These are phyloP conservation scores for Helminthosporium solani DNA, from an alignment of 2,329 filamentous ascomycete species.

Conservation along the genomic window DNA sequence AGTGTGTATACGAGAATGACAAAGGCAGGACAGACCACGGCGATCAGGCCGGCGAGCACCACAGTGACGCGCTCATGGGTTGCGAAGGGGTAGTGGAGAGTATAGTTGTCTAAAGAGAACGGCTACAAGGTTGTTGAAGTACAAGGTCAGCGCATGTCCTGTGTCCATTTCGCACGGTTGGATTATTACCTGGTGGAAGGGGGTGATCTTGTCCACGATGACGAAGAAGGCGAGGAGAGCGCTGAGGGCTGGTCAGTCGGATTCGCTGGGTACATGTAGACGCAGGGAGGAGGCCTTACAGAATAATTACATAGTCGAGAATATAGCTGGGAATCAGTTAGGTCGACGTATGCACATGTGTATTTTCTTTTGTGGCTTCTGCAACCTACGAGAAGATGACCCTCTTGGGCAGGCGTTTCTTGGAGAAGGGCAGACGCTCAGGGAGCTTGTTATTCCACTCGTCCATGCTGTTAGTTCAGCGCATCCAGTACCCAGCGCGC, in stretches of 20 bases:
- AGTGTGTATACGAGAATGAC: constrained; percentile 59
- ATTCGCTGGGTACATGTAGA: constrained; percentile 1
- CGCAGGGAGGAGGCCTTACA: constrained; percentile 45
- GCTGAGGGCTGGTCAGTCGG: constrained; percentile 40
- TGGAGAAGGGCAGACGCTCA: constrained; percentile 55
- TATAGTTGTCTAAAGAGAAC: constrained; percentile 58
- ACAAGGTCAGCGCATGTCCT: too few species aligned
- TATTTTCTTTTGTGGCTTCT: background rate
- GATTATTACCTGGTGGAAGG: constrained; percentile 50
- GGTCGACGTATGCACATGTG: too few species aligned
- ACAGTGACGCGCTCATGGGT: constrained; percentile 57
- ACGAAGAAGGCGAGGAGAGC: constrained; percentile 54
- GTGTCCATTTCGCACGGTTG: too few species aligned
- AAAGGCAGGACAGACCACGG: constrained; percentile 50
- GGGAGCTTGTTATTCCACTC: constrained; percentile 41
- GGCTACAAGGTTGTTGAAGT: constrained; percentile 23
- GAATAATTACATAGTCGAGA: constrained; percentile 59
- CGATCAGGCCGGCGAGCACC: constrained; percentile 50
- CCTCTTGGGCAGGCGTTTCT: constrained; percentile 52
- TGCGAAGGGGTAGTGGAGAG: constrained; percentile 60
- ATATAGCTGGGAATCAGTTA: constrained; percentile 51
- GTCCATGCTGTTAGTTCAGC: constrained; percentile 35
- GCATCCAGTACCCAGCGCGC: constrained; percentile 15
- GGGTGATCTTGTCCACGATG: constrained; percentile 55
- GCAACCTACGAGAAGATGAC: constrained; percentile 54